These are phyloP conservation scores for Globisporangium rhizosaccharum DNA, from an alignment of 352 stramenopile genomes.

Conservation along the genomic window DNA sequence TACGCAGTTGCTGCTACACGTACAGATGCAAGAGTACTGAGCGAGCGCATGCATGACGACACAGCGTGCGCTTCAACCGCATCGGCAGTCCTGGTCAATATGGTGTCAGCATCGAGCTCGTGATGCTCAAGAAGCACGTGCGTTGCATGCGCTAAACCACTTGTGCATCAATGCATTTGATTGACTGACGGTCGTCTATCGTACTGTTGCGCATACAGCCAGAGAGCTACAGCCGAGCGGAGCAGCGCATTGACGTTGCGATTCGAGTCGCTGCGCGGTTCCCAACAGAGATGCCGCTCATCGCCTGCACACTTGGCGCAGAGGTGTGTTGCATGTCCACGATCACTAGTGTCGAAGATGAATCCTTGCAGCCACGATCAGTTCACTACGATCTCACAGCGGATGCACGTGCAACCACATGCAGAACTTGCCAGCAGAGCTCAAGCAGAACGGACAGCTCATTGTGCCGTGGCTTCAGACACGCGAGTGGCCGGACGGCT, in stretches of 20 bases:
- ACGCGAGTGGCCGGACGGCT: constrained; percentile 42
- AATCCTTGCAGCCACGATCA: not conserved
- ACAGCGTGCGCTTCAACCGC: constrained; percentile 23
- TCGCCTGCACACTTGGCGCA: constrained; percentile 37
- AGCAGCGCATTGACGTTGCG: constrained; percentile 34
- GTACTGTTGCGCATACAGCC: constrained; percentile 15
- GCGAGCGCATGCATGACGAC: not conserved
- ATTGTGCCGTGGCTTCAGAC: constrained; percentile 42
- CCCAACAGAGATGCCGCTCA: constrained; percentile 32
- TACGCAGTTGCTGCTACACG: not conserved
- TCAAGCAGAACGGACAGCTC: constrained; percentile 35
- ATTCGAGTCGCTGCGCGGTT: constrained; percentile 37
- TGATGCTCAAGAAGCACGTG: constrained; percentile 36
- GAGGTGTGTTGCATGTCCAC: constrained; percentile 24
- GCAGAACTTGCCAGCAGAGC: constrained; percentile 35
- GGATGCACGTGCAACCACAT: not conserved
- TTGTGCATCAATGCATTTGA: not conserved
- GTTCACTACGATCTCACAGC: too few relatives aligned
- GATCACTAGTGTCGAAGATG: not conserved
- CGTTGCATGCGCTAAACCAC: not conserved
- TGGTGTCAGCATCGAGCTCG: constrained; percentile 30
- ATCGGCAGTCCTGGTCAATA: constrained; percentile 18
- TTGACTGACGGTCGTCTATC: not conserved
- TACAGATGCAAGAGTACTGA: not conserved
- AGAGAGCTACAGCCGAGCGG: constrained; percentile 24